These are phyloP conservation scores for Bothriochloa decipiens DNA, from an alignment of 176 grass and related monocot genomes.

Conservation along the genomic window DNA sequence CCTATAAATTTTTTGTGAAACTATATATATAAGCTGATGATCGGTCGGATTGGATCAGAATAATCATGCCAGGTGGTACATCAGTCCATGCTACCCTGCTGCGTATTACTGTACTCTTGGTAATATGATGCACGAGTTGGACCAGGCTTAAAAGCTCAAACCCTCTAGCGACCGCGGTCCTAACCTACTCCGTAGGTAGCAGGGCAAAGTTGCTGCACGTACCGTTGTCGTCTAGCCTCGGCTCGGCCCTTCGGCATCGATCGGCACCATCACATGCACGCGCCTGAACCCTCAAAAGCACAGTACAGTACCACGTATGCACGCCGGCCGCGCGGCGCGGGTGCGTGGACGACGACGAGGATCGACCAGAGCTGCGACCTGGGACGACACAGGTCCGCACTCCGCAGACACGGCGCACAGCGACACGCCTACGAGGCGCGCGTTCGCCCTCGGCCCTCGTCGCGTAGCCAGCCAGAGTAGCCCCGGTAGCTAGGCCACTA, in stretches of 20 bases:
- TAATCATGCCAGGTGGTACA: background rate
- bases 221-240: background rate
- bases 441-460: background rate
- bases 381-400: background rate
- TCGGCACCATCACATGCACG: constrained; percentile 8
- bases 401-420: background rate
- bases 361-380: background rate
- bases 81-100: background rate
- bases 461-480: background rate
- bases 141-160: background rate
- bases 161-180: background rate
- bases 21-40: no score
- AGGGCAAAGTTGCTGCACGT: background rate
- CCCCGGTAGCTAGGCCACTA: constrained; percentile 11
- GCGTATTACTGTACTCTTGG: no score
- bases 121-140: background rate
- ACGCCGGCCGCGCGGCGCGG: background rate
- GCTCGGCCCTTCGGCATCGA: no score
- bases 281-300: background rate
- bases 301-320: constrained; percentile 29
- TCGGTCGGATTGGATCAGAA: no score
- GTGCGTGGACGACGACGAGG: constrained; percentile 13
- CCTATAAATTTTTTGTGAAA: no score
- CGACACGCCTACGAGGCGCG: background rate
- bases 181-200: background rate